Conservation (phyloP, 2,329 filamentous ascomycete species). For the Neonectria hederae region DNA sequence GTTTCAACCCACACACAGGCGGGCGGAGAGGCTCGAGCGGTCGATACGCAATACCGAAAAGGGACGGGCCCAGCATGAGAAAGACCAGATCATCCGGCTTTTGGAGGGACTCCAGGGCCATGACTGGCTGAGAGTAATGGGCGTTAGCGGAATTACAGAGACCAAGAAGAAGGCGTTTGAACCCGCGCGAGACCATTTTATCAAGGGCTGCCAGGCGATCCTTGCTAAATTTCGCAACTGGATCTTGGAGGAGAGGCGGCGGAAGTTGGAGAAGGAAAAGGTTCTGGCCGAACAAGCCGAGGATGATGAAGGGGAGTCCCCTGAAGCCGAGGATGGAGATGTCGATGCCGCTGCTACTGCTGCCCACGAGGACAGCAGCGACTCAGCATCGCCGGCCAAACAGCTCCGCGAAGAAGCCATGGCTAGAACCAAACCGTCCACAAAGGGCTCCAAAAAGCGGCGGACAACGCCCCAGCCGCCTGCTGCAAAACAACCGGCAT, state of each 20-base stretch:
- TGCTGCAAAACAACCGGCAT: constrained; percentile 21
- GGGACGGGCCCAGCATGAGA: constrained; percentile 72
- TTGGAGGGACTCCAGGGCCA: constrained; percentile 87
- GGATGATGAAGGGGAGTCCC: constrained; percentile 45
- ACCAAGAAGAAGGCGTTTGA: constrained; percentile 87
- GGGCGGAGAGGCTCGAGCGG: constrained; percentile 68
- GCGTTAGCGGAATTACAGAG: constrained; percentile 85
- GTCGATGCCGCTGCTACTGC: constrained; percentile 55
- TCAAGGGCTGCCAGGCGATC: constrained; percentile 81
- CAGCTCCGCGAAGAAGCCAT: constrained; percentile 80
- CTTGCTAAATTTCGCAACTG: constrained; percentile 88
- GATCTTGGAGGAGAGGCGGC: constrained; percentile 88
- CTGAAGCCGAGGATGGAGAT: constrained; percentile 37
- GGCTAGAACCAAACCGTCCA: constrained; percentile 59
- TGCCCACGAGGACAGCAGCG: constrained; percentile 67
- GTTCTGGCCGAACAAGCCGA: constrained; percentile 46
- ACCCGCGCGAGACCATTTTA: constrained; percentile 84
- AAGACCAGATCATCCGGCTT: constrained; percentile 70
- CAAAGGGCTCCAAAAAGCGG: constrained; percentile 47
- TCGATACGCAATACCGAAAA: constrained; percentile 72
- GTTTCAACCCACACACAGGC: constrained; percentile 65
- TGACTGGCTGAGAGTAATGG: constrained; percentile 94
- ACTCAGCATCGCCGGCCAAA: constrained; percentile 61
- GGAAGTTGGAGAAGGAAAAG: constrained; percentile 80
- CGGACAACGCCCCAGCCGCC: constrained; percentile 41